Percentiles rank a stretch among this genome's conserved stretches.
phyloP scores from a whole-genome alignment of 306 rosid genomes.

The Dicorynia guianensis region DNA sequence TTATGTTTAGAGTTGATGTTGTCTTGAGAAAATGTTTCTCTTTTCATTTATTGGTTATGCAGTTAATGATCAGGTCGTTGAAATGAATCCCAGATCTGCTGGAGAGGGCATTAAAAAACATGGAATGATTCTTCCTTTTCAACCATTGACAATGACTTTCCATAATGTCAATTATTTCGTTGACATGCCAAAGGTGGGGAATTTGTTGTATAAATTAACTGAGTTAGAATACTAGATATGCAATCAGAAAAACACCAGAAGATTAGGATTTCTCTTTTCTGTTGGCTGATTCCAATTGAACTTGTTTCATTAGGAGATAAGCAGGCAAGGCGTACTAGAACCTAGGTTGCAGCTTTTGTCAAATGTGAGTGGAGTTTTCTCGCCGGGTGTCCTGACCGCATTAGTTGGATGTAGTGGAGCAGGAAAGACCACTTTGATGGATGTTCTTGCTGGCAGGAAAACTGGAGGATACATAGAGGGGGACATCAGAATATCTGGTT shows the following conservation, averaged over 20 bases:
- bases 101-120: slow-evolving; percentile 41
- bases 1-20: slow-evolving; percentile 11
- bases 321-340: slow-evolving; percentile 71
- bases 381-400: slow-evolving; percentile 95
- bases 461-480: slow-evolving; percentile 95
- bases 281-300: neutral
- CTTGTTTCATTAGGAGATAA: slow-evolving; percentile 61
- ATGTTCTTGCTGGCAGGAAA: slow-evolving; percentile 94
- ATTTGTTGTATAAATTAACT: slow-evolving; percentile 24
- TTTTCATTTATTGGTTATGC: slow-evolving; percentile 42
- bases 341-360: slow-evolving; percentile 77
- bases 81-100: slow-evolving; percentile 33
- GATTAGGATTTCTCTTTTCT: slow-evolving; percentile 2
- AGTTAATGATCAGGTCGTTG: slow-evolving; percentile 36
- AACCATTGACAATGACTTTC: slow-evolving; percentile 91
- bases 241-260: slow-evolving; percentile 17
- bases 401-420: slow-evolving; percentile 95
- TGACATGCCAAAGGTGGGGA: slow-evolving; percentile 82
- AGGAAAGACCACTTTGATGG: slow-evolving; percentile 96
- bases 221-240: neutral
- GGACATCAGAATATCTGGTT: slow-evolving; percentile 79
- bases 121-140: slow-evolving; percentile 97
- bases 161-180: slow-evolving; percentile 83
- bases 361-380: slow-evolving; percentile 81
- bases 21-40: slow-evolving; percentile 23